These are phyloP conservation scores for Mycena haematopus DNA, from an alignment of 768 basidiomycete genomes.

Conservation along the genomic window DNA sequence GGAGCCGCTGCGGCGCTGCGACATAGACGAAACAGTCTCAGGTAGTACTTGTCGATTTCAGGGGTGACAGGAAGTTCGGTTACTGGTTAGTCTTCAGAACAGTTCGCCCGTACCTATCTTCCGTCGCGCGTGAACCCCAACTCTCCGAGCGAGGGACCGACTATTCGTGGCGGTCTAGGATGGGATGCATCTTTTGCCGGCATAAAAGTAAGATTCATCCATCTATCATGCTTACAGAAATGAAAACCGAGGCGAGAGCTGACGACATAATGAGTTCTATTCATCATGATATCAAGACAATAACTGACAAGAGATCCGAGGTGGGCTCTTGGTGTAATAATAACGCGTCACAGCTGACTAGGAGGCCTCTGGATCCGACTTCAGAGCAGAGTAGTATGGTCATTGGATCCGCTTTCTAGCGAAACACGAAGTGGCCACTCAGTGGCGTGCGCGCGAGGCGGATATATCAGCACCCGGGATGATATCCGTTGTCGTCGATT, in stretches of 20 bases:
- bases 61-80: not conserved
- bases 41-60: not conserved
- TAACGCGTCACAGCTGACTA: not conserved
- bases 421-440: not conserved
- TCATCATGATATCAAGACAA: slow-evolving; percentile 25
- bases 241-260: slow-evolving; percentile 6
- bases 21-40: not conserved
- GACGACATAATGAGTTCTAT: slow-evolving; percentile 15
- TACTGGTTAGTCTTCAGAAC: not conserved
- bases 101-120: slow-evolving; percentile 4
- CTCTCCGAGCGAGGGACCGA: slow-evolving; percentile 4
- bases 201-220: slow-evolving; percentile 15
- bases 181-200: not conserved
- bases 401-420: not conserved
- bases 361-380: slow-evolving; percentile 9
- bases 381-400: not conserved
- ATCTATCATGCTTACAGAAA: slow-evolving; percentile 17
- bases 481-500: not conserved
- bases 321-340: slow-evolving; percentile 1
- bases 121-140: not conserved
- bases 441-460: not conserved
- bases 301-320: slow-evolving; percentile 20
- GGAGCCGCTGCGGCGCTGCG: not conserved
- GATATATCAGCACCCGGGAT: not conserved
- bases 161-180: slow-evolving; percentile 1